These are phyloP conservation scores for Plasmopara viticola DNA, from an alignment of 352 stramenopile species.

Conservation along the genomic window DNA sequence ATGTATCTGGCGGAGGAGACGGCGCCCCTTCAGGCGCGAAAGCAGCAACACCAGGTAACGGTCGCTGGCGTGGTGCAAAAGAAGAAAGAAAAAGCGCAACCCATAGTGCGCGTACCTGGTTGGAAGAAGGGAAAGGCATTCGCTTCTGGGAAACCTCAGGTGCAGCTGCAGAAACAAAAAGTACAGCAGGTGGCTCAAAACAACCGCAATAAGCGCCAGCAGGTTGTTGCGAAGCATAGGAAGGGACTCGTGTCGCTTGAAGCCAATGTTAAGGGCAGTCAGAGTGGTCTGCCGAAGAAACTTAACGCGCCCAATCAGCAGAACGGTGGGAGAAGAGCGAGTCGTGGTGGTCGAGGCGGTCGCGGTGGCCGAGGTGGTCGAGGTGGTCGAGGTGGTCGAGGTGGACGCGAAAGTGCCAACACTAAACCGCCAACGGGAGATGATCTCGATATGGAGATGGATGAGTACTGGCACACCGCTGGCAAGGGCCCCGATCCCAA, in stretches of 20 bases:
- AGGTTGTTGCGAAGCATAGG: slow-evolving; percentile 64
- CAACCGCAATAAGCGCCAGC: slow-evolving; percentile 69
- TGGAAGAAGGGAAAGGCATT: slow-evolving; percentile 23
- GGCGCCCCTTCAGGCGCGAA: slow-evolving; percentile 12
- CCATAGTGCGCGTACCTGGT: slow-evolving; percentile 13
- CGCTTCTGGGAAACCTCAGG: slow-evolving; percentile 18
- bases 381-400: slow-evolving; percentile 20
- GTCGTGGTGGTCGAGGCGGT: slow-evolving; percentile 19
- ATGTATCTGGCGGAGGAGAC: slow-evolving; percentile 50
- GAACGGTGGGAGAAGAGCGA: slow-evolving; percentile 22
- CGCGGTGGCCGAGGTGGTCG: neutral
- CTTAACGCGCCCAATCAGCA: slow-evolving; percentile 24
- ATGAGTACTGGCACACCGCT: slow-evolving; percentile 83
- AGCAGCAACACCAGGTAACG: slow-evolving; percentile 34
- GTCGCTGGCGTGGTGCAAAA: slow-evolving; percentile 23
- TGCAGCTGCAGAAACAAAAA: slow-evolving; percentile 54
- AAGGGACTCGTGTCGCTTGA: slow-evolving; percentile 47
- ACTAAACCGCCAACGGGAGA: slow-evolving; percentile 49
- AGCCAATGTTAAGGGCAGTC: slow-evolving; percentile 28
- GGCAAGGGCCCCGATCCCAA: slow-evolving; percentile 86
- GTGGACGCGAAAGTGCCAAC: slow-evolving; percentile 31
- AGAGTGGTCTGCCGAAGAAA: slow-evolving; percentile 21
- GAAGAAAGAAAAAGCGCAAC: slow-evolving; percentile 24
- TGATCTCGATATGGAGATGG: slow-evolving; percentile 86
- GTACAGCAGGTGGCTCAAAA: slow-evolving; percentile 50